Evolutionary conservation across 2,329 filamentous ascomycete species (phyloP), one percentile per base, ranked within the genome.

Genomic region (Colletotrichum falcatum): DNA sequence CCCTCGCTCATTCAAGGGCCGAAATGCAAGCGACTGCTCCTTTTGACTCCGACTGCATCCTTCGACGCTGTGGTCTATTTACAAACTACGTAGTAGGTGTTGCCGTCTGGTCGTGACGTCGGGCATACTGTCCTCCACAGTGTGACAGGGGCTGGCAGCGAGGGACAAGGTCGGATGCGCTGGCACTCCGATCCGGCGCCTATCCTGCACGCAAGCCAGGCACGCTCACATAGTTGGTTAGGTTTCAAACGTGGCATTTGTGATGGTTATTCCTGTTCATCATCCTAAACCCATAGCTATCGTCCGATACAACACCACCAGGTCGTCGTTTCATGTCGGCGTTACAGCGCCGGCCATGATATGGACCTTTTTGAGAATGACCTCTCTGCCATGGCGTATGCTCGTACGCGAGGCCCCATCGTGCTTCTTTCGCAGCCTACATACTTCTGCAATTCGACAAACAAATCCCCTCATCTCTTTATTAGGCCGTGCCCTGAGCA

Each of bases 101-200:
- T 56, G 26, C 39, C 11, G 12, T 39, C 30, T 9, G 28, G 33
- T 28, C 44, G 23, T 51, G 28, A 30, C 37, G 18, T 4, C n/a
- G 26, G 42, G 23, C 33, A 56, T 56, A 35, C 23, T 18, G 33
- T 26, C 60, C 42, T 26, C 20, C 59, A 20, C 42, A 28, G 48
- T 26, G 49, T 61, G 30, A 35, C 63, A 51, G 33, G 26, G 54
- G 9, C 39, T 33, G 20, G 26, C 20, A 11, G 44, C 37, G 54
- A 55, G 39, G 49, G 23, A 61, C 35, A 35, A 58, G 53, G 39
- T 51, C 55, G 56, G 67, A 58, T 70, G 56, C 42, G 67, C 49
- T 70, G 67, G 49, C 67, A 61, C 18, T 61, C 67, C 51, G 56
- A 58, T 61, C 66, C 42, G 48, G 67, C 63, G 33, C 63, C 63